Evolutionary conservation across 495 filamentous ascomycete genomes (phyloP).

Genomic region (Podospora conica): DNA sequence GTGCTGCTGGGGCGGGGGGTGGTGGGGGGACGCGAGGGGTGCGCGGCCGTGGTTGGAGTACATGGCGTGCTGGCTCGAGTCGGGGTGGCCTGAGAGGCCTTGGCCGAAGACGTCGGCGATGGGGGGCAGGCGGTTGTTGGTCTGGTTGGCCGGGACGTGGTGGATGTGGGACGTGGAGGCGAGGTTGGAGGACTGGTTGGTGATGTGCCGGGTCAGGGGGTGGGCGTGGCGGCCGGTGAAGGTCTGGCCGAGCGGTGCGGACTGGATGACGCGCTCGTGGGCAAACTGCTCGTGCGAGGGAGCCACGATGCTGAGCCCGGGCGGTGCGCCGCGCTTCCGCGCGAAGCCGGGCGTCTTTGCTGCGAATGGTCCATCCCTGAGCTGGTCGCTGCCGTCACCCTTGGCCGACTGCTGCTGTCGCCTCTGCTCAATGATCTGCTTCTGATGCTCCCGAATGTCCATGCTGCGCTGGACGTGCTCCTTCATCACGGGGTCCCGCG

Average conservation of each 20-base stretch:
- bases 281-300: slow-evolving; percentile 94
- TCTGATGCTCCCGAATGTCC: slow-evolving; percentile 87
- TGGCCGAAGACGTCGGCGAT: slow-evolving; percentile 90
- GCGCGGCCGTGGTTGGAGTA: slow-evolving; percentile 26
- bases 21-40: slow-evolving; percentile 72
- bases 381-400: slow-evolving; percentile 55
- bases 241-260: slow-evolving; percentile 88
- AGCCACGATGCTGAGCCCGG: slow-evolving; percentile 89
- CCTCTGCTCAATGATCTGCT: slow-evolving; percentile 88
- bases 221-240: slow-evolving; percentile 88
- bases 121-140: slow-evolving; percentile 86
- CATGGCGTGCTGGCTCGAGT: slow-evolving; percentile 63
- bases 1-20: slow-evolving; percentile 39
- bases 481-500: slow-evolving; percentile 92
- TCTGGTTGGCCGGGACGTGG: slow-evolving; percentile 81
- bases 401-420: slow-evolving; percentile 81
- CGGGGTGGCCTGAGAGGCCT: slow-evolving; percentile 65
- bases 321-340: slow-evolving; percentile 73
- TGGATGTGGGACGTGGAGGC: slow-evolving; percentile 87
- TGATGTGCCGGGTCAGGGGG: slow-evolving; percentile 73
- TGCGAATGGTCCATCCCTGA: slow-evolving; percentile 45
- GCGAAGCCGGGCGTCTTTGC: slow-evolving; percentile 60
- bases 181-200: slow-evolving; percentile 79
- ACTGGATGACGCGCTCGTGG: slow-evolving; percentile 93
- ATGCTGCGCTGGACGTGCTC: slow-evolving; percentile 92